Evolutionary conservation across 345 rosid genomes (phyloP), one percentile per base, ranked within the genome.

Genomic region (Brassica rapa): DNA sequence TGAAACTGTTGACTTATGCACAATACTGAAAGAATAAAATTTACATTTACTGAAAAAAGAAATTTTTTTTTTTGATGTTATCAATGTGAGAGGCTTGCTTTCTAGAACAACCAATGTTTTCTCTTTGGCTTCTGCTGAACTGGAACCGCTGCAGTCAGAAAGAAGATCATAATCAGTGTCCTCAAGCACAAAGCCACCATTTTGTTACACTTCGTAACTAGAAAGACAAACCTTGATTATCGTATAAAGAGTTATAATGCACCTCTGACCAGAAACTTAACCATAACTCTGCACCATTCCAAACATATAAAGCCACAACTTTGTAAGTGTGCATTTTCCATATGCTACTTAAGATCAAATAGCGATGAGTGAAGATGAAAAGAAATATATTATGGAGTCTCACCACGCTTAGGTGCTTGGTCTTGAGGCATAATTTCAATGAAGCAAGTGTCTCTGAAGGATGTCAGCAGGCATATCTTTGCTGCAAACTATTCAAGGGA

Each of bases 221-320:
- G 4, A 23, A 32, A 37, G 77, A 86, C 89, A 61, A 74, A 92
- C 98, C 97, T 89, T 81, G 88, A 60, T 88, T 83, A 46, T 88
- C 95, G 69, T 92, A 92, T 56, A 94, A 86, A n/a, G 97, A 94
- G 85, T 94, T 94, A 81, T 92, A 94, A 75, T 94, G 98, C 57
- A 94, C 97, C 86, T 94, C 97, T 10, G 95, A 90, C 98, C 98
- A 94, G 85, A 94, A 94, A 81, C 97, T 94, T 77, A 94, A 86
- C 98, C 98, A 94, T 77, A 94, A 77, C 85, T 87, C 98, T 94
- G 95, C 91, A 85, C 61, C 59, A 75, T 73, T 69, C 2, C 61
- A 72, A 66, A 62, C 24, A 78, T 43, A 33, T 25, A 56, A 12
- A 60, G 35, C 29, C 78, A 69, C 16, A 62, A 62, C 39, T 67